These are phyloP conservation scores for Phialophora verrucosa DNA, from an alignment of 2,329 filamentous ascomycete species.

Conservation along the genomic window DNA sequence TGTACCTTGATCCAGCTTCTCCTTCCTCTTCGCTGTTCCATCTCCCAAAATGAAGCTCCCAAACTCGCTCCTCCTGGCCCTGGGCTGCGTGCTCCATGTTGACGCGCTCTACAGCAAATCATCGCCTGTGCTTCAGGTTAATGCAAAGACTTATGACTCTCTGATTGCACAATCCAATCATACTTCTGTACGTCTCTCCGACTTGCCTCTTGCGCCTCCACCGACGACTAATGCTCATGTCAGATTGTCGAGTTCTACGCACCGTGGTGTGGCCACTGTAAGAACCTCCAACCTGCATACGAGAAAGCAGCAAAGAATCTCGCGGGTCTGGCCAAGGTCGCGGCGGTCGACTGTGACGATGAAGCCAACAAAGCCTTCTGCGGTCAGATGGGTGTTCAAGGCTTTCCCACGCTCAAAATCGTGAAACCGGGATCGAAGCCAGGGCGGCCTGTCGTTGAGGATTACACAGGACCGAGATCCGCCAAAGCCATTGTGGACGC, in stretches of 20 bases:
- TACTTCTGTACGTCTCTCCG: constrained; percentile 71
- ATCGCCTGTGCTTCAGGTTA: constrained; percentile 84
- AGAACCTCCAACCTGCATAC: constrained; percentile 93
- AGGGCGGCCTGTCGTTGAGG: constrained; percentile 80
- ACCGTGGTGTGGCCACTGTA: constrained; percentile 96
- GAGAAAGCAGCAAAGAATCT: constrained; percentile 91
- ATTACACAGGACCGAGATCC: constrained; percentile 82
- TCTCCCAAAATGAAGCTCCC: constrained; percentile 20
- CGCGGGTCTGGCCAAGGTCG: constrained; percentile 90
- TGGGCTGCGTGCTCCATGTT: constrained; percentile 62
- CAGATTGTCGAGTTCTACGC: constrained; percentile 80
- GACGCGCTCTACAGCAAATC: constrained; percentile 82
- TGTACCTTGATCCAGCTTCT: constrained; percentile 28
- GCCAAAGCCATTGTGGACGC: constrained; percentile 88
- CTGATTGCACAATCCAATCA: constrained; percentile 88
- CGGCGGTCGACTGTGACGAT: constrained; percentile 92
- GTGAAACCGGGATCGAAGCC: constrained; percentile 82
- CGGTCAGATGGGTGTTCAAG: constrained; percentile 81
- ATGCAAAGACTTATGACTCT: constrained; percentile 76
- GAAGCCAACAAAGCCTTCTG: constrained; percentile 90
- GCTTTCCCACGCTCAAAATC: constrained; percentile 96
- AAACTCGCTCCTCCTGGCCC: constrained; percentile 44
- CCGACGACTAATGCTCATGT: constrained; percentile 34
- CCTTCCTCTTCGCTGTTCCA: not conserved
- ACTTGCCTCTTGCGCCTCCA: not conserved